These are phyloP conservation scores for Drosera capensis DNA, from an alignment of 148 eudicot genomes.

Conservation along the genomic window DNA sequence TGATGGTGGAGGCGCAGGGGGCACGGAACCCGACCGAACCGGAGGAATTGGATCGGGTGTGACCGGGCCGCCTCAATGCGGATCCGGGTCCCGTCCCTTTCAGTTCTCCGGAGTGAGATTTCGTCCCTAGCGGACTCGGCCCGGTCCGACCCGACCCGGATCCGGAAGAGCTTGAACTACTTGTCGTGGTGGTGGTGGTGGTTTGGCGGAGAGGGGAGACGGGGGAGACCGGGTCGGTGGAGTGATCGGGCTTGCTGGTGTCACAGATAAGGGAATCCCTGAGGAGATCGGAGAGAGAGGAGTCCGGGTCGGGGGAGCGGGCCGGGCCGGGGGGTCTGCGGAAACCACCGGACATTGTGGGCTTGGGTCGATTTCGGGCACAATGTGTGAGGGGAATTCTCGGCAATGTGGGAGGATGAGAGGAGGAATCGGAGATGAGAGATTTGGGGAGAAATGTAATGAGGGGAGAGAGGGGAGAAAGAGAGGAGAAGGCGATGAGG, in stretches of 20 bases:
- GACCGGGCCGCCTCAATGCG: conserved; percentile 22
- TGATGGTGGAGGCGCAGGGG: no score
- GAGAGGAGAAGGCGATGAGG: conserved; percentile 22
- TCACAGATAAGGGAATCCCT: conserved; percentile 11
- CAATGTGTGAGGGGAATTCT: not conserved
- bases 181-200: conserved; percentile 31
- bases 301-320: conserved; percentile 14
- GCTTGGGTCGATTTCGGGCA: not conserved
- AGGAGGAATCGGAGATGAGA: not conserved
- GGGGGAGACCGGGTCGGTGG: conserved; percentile 57
- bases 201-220: conserved; percentile 41
- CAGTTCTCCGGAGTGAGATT: conserved; percentile 46
- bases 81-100: conserved; percentile 24
- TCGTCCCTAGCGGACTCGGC: conserved; percentile 9
- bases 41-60: conserved; percentile 30
- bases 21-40: conserved; percentile 19
- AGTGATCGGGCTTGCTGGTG: conserved; percentile 37
- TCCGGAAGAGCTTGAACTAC: conserved; percentile 54
- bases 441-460: conserved; percentile 10
- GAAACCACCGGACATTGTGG: conserved; percentile 29
- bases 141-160: conserved; percentile 38
- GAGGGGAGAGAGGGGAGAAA: conserved; percentile 3
- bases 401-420: conserved; percentile 2
- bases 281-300: conserved; percentile 27
- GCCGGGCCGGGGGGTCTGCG: conserved; percentile 25